Evolutionary conservation across 768 basidiomycete genomes (phyloP).

Genomic region (Leucocoprinus birnbaumii): DNA sequence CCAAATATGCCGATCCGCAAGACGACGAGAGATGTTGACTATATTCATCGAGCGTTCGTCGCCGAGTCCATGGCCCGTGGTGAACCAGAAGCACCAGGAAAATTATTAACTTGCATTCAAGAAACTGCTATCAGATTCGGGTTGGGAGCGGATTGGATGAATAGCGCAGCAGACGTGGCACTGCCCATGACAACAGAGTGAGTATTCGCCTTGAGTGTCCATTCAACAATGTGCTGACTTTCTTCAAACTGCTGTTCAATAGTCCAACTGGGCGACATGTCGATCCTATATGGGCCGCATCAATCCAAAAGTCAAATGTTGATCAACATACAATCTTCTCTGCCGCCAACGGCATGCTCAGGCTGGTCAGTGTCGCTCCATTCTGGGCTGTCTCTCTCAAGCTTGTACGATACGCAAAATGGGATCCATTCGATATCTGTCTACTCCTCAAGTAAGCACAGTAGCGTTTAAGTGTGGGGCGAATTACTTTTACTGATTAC

Average conservation of each 20-base stretch:
- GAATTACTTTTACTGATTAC: slow-evolving; percentile 1
- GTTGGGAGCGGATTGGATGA: slow-evolving; percentile 75
- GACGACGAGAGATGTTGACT: slow-evolving; percentile 67
- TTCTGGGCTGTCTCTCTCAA: slow-evolving; percentile 75
- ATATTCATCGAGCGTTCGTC: slow-evolving; percentile 59
- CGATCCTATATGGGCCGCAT: slow-evolving; percentile 61
- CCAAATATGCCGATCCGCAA: slow-evolving; percentile 36
- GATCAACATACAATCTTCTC: slow-evolving; percentile 54
- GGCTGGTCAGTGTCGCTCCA: slow-evolving; percentile 59
- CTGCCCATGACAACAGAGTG: slow-evolving; percentile 65
- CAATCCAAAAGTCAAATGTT: slow-evolving; percentile 49
- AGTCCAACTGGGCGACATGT: slow-evolving; percentile 31
- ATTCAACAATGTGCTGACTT: too few relatives aligned
- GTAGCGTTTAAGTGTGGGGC: too few relatives aligned
- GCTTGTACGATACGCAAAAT: slow-evolving; percentile 60
- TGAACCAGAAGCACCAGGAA: slow-evolving; percentile 46
- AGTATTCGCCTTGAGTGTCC: slow-evolving; percentile 17
- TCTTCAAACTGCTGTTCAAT: background rate
- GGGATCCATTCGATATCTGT: slow-evolving; percentile 65
- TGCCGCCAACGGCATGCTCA: slow-evolving; percentile 47
- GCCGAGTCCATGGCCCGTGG: slow-evolving; percentile 48
- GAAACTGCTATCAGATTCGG: slow-evolving; percentile 47
- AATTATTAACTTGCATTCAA: slow-evolving; percentile 54
- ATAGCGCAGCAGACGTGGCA: slow-evolving; percentile 68
- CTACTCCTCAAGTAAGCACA: slow-evolving; percentile 56